A percentile compares a stretch with the other conserved stretches of the same genome.
Conservation (phyloP, 73 alveolate genomes). For the Symbiodinium natans region DNA sequence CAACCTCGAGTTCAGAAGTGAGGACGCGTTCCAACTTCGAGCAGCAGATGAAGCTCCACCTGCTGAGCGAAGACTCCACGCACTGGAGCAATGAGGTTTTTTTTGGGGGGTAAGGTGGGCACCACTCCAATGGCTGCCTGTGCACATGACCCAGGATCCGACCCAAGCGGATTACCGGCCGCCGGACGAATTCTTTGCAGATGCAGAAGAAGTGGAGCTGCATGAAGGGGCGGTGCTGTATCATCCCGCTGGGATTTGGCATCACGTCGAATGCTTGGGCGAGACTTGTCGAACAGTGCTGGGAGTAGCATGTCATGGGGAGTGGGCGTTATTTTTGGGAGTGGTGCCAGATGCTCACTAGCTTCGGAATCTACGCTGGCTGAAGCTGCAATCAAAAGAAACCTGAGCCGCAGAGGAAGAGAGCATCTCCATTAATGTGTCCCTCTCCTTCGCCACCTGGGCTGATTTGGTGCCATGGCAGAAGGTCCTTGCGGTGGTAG, state of each 20-base stretch:
- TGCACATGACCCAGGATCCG: constrained; percentile 63
- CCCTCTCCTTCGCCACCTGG: constrained; percentile 78
- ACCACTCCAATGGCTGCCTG: too few relatives aligned
- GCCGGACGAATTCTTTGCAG: constrained; percentile 59
- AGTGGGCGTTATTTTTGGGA: too few relatives aligned
- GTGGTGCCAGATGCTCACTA: too few relatives aligned
- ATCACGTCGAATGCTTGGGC: constrained; percentile 95
- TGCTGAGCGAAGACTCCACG: constrained; percentile 15
- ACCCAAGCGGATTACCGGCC: constrained; percentile 62
- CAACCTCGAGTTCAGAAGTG: not conserved
- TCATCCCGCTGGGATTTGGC: constrained; percentile 98
- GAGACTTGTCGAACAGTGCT: constrained; percentile 3
- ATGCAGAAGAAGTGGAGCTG: constrained; percentile 94
- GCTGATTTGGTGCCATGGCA: constrained; percentile 63
- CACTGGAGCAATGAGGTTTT: not conserved
- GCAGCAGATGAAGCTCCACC: constrained; percentile 90
- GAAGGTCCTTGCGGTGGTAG: too few relatives aligned
- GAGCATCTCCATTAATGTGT: constrained; percentile 85
- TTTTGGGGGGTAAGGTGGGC: too few relatives aligned
- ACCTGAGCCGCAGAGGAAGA: constrained; percentile 21
- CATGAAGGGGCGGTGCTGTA: constrained; percentile 96
- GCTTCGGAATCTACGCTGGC: too few relatives aligned
- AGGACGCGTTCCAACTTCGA: constrained; percentile 88
- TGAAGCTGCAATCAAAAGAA: too few relatives aligned
- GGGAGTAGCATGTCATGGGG: too few relatives aligned